A percentile compares a stretch with the other conserved stretches of the same genome.
Conservation (phyloP, 306 rosid genomes). For the Sicyos baderoa region DNA sequence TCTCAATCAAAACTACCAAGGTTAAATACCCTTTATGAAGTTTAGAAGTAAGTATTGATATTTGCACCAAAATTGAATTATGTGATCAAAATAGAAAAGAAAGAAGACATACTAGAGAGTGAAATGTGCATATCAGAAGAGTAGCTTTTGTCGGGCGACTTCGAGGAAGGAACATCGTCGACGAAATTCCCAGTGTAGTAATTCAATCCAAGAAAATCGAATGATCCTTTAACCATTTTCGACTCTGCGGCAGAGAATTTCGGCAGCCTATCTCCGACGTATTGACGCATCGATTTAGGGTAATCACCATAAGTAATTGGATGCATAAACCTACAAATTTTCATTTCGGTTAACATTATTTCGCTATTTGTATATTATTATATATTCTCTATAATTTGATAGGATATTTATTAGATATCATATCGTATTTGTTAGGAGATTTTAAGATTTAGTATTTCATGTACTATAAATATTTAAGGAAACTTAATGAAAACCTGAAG, state of each 20-base stretch:
- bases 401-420: no score
- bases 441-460: no score
- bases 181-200: conserved; percentile 44
- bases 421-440: no score
- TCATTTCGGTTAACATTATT: no score
- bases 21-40: no score
- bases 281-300: conserved; percentile 34
- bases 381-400: no score
- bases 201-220: no score
- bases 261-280: conserved; percentile 42
- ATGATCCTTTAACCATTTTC: conserved; percentile 27
- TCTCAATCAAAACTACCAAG: neutral
- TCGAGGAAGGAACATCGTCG: conserved; percentile 16
- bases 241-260: conserved; percentile 35
- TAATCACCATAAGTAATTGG: conserved; percentile 53
- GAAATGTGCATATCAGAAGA: conserved; percentile 25
- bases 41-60: no score
- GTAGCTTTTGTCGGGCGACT: conserved; percentile 24
- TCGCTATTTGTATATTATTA: no score
- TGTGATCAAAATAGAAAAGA: neutral
- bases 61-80: neutral
- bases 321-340: conserved; percentile 33
- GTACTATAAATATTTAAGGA: no score
- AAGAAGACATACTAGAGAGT: conserved; percentile 30
- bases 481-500: no score